Base-by-base conservation (phyloP, 83 land plant genomes). In the Picea mariana region DNA sequence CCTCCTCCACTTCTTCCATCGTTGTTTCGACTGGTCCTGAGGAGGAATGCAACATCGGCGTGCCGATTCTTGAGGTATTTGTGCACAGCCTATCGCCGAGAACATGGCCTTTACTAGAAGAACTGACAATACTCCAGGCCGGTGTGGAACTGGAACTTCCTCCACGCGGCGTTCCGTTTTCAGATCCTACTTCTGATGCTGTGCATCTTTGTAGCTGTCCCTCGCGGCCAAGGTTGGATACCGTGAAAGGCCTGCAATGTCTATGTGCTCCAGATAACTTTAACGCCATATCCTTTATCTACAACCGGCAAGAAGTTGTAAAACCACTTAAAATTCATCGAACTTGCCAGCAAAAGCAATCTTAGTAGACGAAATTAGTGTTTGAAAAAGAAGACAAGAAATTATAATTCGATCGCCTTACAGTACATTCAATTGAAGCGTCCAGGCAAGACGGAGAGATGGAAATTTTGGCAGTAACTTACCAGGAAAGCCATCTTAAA, bases 201-300 rank as follows among this genome's bases (percentile, higher is more conserved):
- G 8, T 83, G 26, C 91, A 31, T 55, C 83, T 61, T 23, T 66
- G 78, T 59, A 79, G 83, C 49, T 31, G 82, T 15, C 38, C 18
- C 34, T 23, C 47, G 17, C 82, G 84, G 47, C 67, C 67, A 5
- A 34, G 66, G 62, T 26, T 86, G 20, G 92, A 79, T 24, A 85
- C 87, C n/a, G 89, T 63, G 20, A 21, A 3, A 62, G 92, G 92
- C 86, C n/a, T n/a, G n/a, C n/a, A n/a, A n/a, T n/a, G n/a, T n/a
- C 84, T 62, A 75, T 87, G 84, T 24, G 93, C 90, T 31, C 95
- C 92, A 5, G 97, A 91, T 4, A 89, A 78, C 83, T 90, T 91
- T 80, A 90, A 75, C 15, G 96, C 94, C 91, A 93, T 90, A 80
- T 92, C 95, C 90, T 92, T 90, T 67, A 92, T 86, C 97, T 94